Percentiles rank a stretch among this genome's conserved stretches.
These are phyloP conservation scores for Leishmania braziliensis DNA, from an alignment of 208 protist species.

Conservation along the genomic window DNA sequence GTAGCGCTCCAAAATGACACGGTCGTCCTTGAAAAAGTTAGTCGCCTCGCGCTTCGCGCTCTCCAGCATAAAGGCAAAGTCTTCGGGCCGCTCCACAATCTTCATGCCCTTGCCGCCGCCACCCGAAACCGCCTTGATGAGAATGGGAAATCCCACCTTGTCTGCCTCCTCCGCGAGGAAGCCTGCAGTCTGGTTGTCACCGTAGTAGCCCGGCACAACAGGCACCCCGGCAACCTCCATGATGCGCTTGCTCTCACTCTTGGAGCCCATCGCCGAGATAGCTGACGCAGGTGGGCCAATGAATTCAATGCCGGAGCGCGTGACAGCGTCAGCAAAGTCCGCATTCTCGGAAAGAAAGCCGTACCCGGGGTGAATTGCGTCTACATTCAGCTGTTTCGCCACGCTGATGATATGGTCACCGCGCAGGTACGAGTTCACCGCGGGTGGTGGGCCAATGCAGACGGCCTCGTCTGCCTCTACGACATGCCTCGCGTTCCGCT, in stretches of 20 bases:
- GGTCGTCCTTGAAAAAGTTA: slow-evolving; percentile 92
- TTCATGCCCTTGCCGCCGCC: slow-evolving; percentile 53
- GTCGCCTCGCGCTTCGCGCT: slow-evolving; percentile 89
- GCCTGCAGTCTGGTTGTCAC: slow-evolving; percentile 39
- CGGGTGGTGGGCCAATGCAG: slow-evolving; percentile 60
- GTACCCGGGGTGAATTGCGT: slow-evolving; percentile 97
- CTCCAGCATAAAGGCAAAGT: slow-evolving; percentile 87
- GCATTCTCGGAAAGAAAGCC: slow-evolving; percentile 98
- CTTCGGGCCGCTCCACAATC: slow-evolving; percentile 92
- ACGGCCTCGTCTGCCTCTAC: slow-evolving; percentile 87
- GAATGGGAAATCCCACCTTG: slow-evolving; percentile 92
- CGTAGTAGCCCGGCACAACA: slow-evolving; percentile 33
- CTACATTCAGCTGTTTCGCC: slow-evolving; percentile 71
- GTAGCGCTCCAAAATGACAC: slow-evolving; percentile 94
- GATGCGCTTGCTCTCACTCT: slow-evolving; percentile 91
- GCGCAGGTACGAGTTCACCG: slow-evolving; percentile 86
- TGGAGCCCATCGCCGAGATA: slow-evolving; percentile 95
- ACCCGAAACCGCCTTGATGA: slow-evolving; percentile 97
- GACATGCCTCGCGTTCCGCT: slow-evolving; percentile 93
- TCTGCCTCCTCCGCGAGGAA: slow-evolving; percentile 43
- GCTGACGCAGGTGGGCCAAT: slow-evolving; percentile 93
- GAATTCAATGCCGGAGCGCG: slow-evolving; percentile 85
- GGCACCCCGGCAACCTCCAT: slow-evolving; percentile 65
- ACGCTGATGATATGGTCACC: slow-evolving; percentile 92
- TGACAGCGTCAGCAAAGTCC: slow-evolving; percentile 79